Evolutionary conservation across 441 rosid species (phyloP), one percentile per base, ranked within the genome.

Genomic region (Populus hybrid): DNA sequence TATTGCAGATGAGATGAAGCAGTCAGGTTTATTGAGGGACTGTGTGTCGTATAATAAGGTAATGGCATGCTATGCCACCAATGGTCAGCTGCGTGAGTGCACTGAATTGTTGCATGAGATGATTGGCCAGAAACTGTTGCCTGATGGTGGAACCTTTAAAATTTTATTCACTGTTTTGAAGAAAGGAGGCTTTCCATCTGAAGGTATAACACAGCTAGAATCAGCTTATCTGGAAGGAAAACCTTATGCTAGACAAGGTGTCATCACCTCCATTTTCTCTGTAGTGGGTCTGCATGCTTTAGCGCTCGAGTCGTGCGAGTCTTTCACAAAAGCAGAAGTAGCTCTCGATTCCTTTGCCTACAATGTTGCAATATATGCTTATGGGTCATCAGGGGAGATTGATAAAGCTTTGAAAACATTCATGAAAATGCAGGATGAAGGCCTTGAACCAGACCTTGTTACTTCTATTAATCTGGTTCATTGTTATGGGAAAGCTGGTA

Each of bases 1-100:
- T 84, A 88, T 93, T 83, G 97, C 94, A 8, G 93, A 95, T 83
- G 95, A 93, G 86, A 91, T 92, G 97, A 95, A 88, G 80, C 84
- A 79, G 77, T 90, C 91, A 2, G 92, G 90, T 74, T 80, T 92
- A 40, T 81, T 92, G 36, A 84, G 78, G 70, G 97, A 95, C 84
- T 83, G 86, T 61, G 74, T 79, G 65, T 91, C 97, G 2, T 95
- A 90, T 75, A 93, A 92, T 83, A 83, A 90, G 85, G 97, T 87
- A 21, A 87, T 93, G 93, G 85, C 91, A 59, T 90, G 95, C 82
- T 95, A 89, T 65, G 90, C 87, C 6, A 86, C 85, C 6, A 88
- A 84, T 65, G 92, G 99, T 16, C 94, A 88, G 84, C 84, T 95
- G 34, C 89, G 83, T 10, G 87, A 88, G 76, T 90, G 92, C 63